Evolutionary conservation across 2,329 filamentous ascomycete genomes (phyloP), one percentile per base, ranked within the genome.

Genomic region (Botrytis tulipae): DNA sequence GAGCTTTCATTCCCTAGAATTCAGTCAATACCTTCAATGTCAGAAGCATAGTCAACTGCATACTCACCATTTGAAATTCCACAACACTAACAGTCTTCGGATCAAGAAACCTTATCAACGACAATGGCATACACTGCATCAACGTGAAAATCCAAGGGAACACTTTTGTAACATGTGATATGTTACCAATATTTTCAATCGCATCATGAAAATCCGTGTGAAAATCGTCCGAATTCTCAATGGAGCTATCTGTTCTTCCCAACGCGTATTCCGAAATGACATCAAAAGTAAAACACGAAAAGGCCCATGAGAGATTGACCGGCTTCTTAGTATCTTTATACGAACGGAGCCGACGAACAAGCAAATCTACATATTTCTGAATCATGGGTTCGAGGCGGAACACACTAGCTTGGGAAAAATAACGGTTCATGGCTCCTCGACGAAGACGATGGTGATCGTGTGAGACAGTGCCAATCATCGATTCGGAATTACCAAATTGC

Each of bases 1-100:
- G 77, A n/a, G 75, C 73, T 25, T 78, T 82, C 14, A 85, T 77
- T 62, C 82, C 77, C 75, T 86, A 40, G 6, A 6, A 66, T 4
- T 3, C 3, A 18, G 40, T 68, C 9, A 72, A 46, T 29, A 18
- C 16, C n/a, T n/a, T n/a, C 44, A 66, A 37, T 68, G 44, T 51
- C 4, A 40, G 20, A 40, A 16, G 22, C 3, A 22, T 22, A 59
- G 14, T 20, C 20, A 25, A 12, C 14, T 25, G 3, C 66, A 74
- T 60, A 63, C 73, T 61, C 73, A 74, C 73, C 40, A 73, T 71
- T 25, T 73, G 59, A 35, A 59, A 63, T 25, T 46, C 29, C 25
- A 73, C 72, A 37, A 65, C 37, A 40, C 59, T 44, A 18, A 46
- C 65, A 59, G 40, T 20, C 22, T 59, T 71, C n/a, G 35, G 37